Evolutionary conservation across 2,329 filamentous ascomycete genomes (phyloP), one percentile per base, ranked within the genome.

Genomic region (Nothophaeocryptopus gaeumannii): DNA sequence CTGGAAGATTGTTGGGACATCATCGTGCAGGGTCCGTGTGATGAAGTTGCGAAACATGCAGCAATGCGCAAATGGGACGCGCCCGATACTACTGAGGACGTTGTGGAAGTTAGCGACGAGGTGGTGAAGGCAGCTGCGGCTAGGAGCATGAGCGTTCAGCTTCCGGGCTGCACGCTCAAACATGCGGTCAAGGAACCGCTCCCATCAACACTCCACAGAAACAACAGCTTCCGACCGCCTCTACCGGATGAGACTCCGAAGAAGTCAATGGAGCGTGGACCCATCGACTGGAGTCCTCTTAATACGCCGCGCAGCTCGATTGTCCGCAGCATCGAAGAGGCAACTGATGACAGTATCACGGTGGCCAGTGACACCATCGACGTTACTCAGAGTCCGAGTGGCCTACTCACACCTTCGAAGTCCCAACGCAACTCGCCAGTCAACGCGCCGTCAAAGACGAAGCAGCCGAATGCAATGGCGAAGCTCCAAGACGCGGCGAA

Each of bases 1-100:
- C 85, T 97, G 56, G 91, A 92, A 65, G 86, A 95, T 56, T 90
- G 89, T 63, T 99, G 91, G 86, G 93, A 99, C 69, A 73, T 96
- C 53, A 83, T 97, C 13, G 86, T 99, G 32, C 84, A 83, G 58
- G 91, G 89, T 14, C 86, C 87, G 61, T 93, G 89, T 65, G 93
- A 99, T 67, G 84, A 90, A 56, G 86, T 99, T 34, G 93, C 93
- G 14, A 79, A 78, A 41, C 75, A 89, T 34, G 86, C 84, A 12
- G 81, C 81, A 15, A 70, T 84, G 69, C 76, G 76, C 45, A 73
- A 71, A 51, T 84, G 81, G 80, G 72, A 83, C 56, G 79, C 83
- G 50, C 59, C 61, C 16, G 51, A 47, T 2, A 47, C 55, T 58
- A 66, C 42, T 63, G 69, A 71, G 8, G 60, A 70, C 11, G 72